Conservation (phyloP, 495 filamentous ascomycete species). For the Aspergillus bridgeri region DNA sequence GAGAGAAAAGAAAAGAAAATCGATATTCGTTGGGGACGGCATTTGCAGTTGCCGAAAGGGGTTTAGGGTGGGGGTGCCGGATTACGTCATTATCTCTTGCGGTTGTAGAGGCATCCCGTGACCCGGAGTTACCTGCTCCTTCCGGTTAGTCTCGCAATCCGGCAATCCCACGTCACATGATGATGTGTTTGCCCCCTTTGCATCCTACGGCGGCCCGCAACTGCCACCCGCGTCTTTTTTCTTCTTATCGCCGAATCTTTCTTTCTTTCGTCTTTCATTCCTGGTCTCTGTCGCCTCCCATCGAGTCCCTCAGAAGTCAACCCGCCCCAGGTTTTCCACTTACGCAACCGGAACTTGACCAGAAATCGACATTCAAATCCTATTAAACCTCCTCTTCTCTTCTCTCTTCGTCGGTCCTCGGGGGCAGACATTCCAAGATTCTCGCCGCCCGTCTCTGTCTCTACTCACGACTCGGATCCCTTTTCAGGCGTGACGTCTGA, state of each 20-base stretch:
- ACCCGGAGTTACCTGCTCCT: neutral
- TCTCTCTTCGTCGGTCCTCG: neutral
- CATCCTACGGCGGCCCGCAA: conserved; percentile 6
- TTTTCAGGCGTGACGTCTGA: conserved; percentile 40
- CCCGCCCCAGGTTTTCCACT: too few relatives aligned
- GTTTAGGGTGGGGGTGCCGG: conserved; percentile 23
- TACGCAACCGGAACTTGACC: too few relatives aligned
- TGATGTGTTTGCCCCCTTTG: neutral
- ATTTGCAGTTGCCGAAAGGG: conserved; percentile 17
- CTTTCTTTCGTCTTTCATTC: neutral
- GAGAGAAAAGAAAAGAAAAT: too few relatives aligned
- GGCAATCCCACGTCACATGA: too few relatives aligned
- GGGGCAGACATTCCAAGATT: neutral
- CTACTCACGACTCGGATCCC: conserved; percentile 19
- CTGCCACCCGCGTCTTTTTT: conserved; percentile 7
- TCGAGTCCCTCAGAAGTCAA: too few relatives aligned
- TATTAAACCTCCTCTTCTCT: neutral
- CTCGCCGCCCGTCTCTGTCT: neutral
- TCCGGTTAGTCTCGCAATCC: neutral
- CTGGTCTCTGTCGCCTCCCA: too few relatives aligned
- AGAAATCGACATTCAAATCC: too few relatives aligned
- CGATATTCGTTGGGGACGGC: conserved; percentile 10
- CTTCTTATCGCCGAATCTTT: neutral
- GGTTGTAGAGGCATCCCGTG: neutral
- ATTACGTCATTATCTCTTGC: neutral